These are phyloP conservation scores for Pisolithus thermaeus DNA, from an alignment of 1,284 basidiomycete species.

Conservation along the genomic window DNA sequence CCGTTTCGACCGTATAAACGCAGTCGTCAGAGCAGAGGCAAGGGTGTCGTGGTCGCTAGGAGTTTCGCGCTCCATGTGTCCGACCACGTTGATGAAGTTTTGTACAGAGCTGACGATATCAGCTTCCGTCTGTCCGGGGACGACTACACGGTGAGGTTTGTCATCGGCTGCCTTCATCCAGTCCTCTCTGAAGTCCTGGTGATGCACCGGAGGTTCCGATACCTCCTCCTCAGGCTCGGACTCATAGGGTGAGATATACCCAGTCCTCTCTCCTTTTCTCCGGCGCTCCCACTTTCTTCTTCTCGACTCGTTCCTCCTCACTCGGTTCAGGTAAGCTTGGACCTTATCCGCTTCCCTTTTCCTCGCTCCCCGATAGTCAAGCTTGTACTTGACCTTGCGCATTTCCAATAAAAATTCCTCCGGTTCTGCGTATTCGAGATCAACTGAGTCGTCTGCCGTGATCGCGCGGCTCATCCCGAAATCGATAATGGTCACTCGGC, in stretches of 20 bases:
- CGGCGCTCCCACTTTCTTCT: conserved; percentile 28
- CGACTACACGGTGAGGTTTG: conserved; percentile 30
- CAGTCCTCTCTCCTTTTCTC: conserved; percentile 27
- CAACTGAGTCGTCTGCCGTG: conserved; percentile 31
- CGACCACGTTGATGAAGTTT: conserved; percentile 17
- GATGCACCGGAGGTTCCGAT: conserved; percentile 25
- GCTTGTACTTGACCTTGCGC: conserved; percentile 48
- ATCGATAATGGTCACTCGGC: conserved; percentile 50
- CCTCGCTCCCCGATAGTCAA: conserved; percentile 33
- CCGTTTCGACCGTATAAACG: neutral
- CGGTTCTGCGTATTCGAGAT: conserved; percentile 32
- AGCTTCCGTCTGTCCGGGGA: conserved; percentile 31
- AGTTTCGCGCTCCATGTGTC: conserved; percentile 10
- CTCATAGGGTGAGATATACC: conserved; percentile 29
- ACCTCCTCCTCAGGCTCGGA: conserved; percentile 28
- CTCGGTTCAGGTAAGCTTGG: conserved; percentile 24
- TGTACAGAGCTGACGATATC: conserved; percentile 21
- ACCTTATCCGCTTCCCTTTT: conserved; percentile 26
- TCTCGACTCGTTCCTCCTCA: conserved; percentile 22
- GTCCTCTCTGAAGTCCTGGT: conserved; percentile 26
- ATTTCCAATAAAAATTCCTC: conserved; percentile 47
- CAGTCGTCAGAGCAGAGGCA: neutral
- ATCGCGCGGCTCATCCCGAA: conserved; percentile 44
- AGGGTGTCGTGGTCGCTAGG: neutral
- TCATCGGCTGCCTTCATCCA: conserved; percentile 30